phyloP scores from a whole-genome alignment of 495 filamentous ascomycete genomes.

The Delitschia confertaspora region DNA sequence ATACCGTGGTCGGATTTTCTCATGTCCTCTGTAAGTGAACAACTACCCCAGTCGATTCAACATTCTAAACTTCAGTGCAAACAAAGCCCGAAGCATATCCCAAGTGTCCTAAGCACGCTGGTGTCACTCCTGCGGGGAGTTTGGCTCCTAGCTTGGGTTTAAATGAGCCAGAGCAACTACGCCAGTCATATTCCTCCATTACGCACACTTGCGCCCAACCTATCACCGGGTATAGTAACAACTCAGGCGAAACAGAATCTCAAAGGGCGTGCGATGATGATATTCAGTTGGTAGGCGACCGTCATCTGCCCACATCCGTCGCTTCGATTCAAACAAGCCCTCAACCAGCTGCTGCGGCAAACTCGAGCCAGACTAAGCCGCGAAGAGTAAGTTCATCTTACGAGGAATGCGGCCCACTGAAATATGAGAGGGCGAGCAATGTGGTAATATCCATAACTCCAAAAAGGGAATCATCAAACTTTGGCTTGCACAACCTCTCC shows the following conservation, averaged over 20 bases:
- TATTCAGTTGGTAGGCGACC: too few relatives aligned
- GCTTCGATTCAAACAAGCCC: too few relatives aligned
- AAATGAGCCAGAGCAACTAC: background rate
- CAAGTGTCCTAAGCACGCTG: background rate
- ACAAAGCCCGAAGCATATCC: background rate
- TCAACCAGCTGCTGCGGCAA: too few relatives aligned
- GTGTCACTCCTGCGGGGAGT: too few relatives aligned
- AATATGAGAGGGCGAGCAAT: background rate
- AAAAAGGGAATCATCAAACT: slow-evolving; percentile 1
- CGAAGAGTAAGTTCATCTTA: background rate
- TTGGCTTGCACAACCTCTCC: slow-evolving; percentile 11
- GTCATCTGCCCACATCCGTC: too few relatives aligned
- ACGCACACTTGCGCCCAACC: too few relatives aligned
- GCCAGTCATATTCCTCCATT: too few relatives aligned
- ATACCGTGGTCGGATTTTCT: slow-evolving; percentile 26
- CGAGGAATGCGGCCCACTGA: background rate
- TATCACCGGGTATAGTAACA: too few relatives aligned
- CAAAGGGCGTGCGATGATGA: too few relatives aligned
- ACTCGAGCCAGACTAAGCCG: background rate
- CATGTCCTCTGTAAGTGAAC: slow-evolving; percentile 10
- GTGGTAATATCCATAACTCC: too few relatives aligned
- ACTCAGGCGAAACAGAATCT: too few relatives aligned
- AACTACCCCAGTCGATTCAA: background rate
- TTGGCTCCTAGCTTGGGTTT: background rate
- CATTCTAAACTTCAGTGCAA: background rate